Base-by-base conservation (phyloP, 768 basidiomycete genomes). In the Mycena galopus region DNA sequence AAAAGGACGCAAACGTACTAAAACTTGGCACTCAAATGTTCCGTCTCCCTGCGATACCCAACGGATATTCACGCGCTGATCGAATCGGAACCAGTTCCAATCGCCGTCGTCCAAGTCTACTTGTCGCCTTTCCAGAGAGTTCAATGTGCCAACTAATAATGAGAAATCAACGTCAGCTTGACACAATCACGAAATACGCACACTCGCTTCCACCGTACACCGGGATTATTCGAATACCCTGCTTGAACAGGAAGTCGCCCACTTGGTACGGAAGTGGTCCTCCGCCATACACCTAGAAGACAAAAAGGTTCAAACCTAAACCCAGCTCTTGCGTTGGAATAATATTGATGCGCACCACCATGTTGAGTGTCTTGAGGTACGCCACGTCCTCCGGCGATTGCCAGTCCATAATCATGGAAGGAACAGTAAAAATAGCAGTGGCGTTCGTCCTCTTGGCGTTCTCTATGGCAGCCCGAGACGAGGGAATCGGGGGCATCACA, bases 401-500 rank as follows among this genome's bases (percentile, higher is more conserved):
- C 44, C 44, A 47, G 3, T n/a, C 44, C 44, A n/a, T 11, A 21
- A 47, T 21, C 19, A 47, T 5, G 8, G 21, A 8, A 5, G 44
- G n/a, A n/a, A 47, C 44, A n/a, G 21, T 8, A 8, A 19, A n/a
- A 4, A 47, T 21, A 9, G 21, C 44, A 4, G 44, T 47, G 7
- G 44, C 44, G 7, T n/a, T 21, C 21, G 44, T 21, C 44, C 16
- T 21, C 44, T n/a, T 21, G 8, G 81, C 73, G 51, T 82, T 80
- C 4, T 84, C 79, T 8, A 88, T 66, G 33, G 85, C 80, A 67
- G 83, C 85, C 4, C 82, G 78, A 4, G 84, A 75, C 17, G 84
- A 83, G 2, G 86, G 83, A 37, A 80, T 77, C 8, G 83, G 69
- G 5, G 87, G 87, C 27, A 78, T 74, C 14, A 67, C 27, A 0